These are phyloP conservation scores for Zygosaccharomyces gambellarensis DNA, from an alignment of 805 yeast species.

Conservation along the genomic window DNA sequence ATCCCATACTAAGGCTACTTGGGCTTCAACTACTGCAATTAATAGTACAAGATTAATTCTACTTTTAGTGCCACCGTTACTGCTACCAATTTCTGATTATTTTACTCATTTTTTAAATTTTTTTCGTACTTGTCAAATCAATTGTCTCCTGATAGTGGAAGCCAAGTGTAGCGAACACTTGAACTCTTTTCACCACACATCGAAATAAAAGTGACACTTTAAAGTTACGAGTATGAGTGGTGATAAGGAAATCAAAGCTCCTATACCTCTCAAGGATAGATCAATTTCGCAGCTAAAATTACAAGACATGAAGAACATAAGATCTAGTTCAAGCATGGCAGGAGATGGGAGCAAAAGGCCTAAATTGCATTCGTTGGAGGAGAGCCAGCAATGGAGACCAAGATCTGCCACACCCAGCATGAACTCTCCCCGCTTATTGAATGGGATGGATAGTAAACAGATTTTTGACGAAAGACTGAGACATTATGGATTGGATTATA, in stretches of 20 bases:
- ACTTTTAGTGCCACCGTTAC: too few relatives aligned
- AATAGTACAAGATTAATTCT: too few relatives aligned
- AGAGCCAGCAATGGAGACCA: constrained; percentile 7
- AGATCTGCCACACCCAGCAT: constrained; percentile 27
- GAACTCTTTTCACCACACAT: neutral
- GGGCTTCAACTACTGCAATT: neutral
- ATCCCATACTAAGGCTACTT: neutral
- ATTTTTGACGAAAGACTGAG: constrained; percentile 31
- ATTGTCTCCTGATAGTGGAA: neutral
- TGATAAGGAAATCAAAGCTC: constrained; percentile 21
- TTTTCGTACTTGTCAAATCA: neutral
- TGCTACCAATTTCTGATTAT: neutral
- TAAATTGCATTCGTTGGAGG: constrained; percentile 11
- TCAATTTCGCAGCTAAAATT: constrained; percentile 15
- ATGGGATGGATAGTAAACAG: constrained; percentile 24
- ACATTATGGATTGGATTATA: constrained; percentile 50
- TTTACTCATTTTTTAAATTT: neutral
- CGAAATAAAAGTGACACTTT: neutral
- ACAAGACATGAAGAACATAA: constrained; percentile 16
- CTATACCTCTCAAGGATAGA: constrained; percentile 26
- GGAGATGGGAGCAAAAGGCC: constrained; percentile 18
- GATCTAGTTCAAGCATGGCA: constrained; percentile 19
- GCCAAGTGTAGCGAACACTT: neutral
- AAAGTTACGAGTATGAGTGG: constrained; percentile 8
- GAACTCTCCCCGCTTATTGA: constrained; percentile 14